Evolutionary conservation across 768 basidiomycete species (phyloP).

Genomic region (Tephrocybe sp.): DNA sequence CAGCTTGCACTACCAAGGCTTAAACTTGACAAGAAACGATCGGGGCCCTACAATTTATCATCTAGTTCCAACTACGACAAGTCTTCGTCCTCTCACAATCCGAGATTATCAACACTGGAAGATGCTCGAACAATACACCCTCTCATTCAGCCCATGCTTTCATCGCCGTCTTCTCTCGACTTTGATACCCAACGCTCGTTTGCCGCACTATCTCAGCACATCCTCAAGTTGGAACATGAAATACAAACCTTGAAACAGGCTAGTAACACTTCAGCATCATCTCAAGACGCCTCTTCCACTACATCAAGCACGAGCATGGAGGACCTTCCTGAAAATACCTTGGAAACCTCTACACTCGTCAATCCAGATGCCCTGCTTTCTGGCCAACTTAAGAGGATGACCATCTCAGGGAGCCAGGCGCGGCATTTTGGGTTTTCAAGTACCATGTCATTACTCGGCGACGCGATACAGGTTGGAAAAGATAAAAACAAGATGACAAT

Average conservation of each 20-base stretch:
- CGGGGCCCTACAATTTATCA: conserved; percentile 1
- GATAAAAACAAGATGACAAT: conserved; percentile 3
- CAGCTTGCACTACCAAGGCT: not conserved
- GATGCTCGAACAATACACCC: conserved; percentile 12
- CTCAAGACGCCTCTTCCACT: conserved; percentile 2
- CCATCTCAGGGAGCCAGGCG: conserved; percentile 7
- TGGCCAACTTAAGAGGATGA: conserved; percentile 15
- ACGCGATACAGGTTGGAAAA: conserved; percentile 16
- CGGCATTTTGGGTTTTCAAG: conserved; percentile 21
- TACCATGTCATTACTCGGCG: conserved; percentile 16
- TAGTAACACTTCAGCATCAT: not conserved
- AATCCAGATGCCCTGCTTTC: conserved; percentile 9
- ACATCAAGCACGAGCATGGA: not conserved
- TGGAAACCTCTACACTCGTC: not conserved
- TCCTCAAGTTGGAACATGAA: conserved; percentile 16
- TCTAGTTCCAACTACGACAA: not conserved
- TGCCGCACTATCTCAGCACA: conserved; percentile 13
- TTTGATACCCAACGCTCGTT: conserved; percentile 11
- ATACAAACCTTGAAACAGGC: conserved; percentile 9
- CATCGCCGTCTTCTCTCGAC: conserved; percentile 7
- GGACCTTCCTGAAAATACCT: not conserved
- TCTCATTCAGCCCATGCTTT: conserved; percentile 13
- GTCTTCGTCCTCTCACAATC: not conserved
- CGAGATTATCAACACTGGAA: not conserved
- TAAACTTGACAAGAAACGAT: conserved; percentile 23